Base-by-base conservation (phyloP, 2,329 filamentous ascomycete species). In the Salinomyces thailandicus region DNA sequence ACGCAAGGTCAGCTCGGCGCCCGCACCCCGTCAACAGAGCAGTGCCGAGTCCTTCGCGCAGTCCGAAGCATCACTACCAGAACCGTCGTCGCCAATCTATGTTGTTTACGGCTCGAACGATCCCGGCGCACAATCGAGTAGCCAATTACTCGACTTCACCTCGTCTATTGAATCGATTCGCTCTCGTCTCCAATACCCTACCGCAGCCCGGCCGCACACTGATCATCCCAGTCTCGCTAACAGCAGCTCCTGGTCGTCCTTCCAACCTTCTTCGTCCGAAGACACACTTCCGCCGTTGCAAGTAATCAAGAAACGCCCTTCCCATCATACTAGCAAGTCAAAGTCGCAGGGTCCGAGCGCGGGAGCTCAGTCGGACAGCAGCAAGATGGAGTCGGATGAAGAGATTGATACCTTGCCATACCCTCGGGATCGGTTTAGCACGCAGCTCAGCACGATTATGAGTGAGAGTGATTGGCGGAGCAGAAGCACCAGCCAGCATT, bases 381-480 rank as follows among this genome's bases (percentile, higher is more conserved):
- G 31, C 33, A 41, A 42, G 7, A 54, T 54, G 48, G 47, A 36
- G 12, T 36, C 44, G 9, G 22, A 26, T n/a, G 50, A 55, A 28
- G 52, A 54, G 7, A 43, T 52, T 29, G 52, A 57, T 39, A 45
- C 46, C 6, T 38, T 48, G 15, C 53, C 54, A 14, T 57, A 48
- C 35, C 52, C 50, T 13, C 47, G 52, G 30, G 42, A 52, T 9
- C 51, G 43, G 5, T 55, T 54, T 43, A 52, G 45, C 39, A 50
- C 48, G 33, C 48, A 57, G 35, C 46, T 60, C 24, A 58, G 57
- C 28, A 60, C 57, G 4, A 60, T 60, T 33, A 54, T 53, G 6
- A 59, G 57, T 41, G 54, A 55, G 35, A 58, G 55, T 33, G 54
- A 54, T 14, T 18, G 35, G 19, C 38, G 39, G 8, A 50, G 51